Evolutionary conservation across 768 basidiomycete genomes (phyloP), one percentile per base, ranked within the genome.

Genomic region (Fomitopsis pulvina): DNA sequence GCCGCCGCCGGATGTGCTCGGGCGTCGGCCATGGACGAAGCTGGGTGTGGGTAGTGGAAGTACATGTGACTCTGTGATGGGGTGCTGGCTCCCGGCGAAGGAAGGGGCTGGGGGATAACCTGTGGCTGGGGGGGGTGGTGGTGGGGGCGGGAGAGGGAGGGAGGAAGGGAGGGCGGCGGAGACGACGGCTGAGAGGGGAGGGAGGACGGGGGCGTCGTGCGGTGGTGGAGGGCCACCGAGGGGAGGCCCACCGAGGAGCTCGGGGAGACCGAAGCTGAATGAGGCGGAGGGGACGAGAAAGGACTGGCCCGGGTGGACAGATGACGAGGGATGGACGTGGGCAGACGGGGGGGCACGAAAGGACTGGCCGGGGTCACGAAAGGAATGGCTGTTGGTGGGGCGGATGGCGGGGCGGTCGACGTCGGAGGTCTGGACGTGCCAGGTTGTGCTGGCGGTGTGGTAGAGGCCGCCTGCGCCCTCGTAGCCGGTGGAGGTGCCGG

Each of bases 291-390:
- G 72, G 77, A 72, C 60, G 74, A 77, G 83, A 83, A 81, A 85
- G 80, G 83, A 83, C 75, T 84, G 82, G 72, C 63, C 58, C 61
- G 64, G 52, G 59, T 64, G 50, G 57, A 61, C 51, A 56, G 62
- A 56, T 58, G 60, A 39, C 53, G 57, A 25, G 68, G 69, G 62
- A 71, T 74, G 49, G 74, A 57, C 59, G 69, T 60, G 69, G 55
- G 50, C 72, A 64, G 63, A 53, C 57, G 74, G 63, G 66, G 77
- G 74, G 76, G 67, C 74, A 81, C 80, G 84, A 84, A 85, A 85
- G 83, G 84, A 85, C 80, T 85, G 83, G 79, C 75, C 71, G 77
- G 80, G 72, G 74, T 80, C 80, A 77, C 80, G 83, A 83, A 84
- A 84, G 80, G 83, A 85, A 80, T 83, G 81, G 42, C 58, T 71